Evolutionary conservation across 805 yeast species (phyloP), one percentile per base, ranked within the genome.

Genomic region (Saccharomycodes ludwigii): DNA sequence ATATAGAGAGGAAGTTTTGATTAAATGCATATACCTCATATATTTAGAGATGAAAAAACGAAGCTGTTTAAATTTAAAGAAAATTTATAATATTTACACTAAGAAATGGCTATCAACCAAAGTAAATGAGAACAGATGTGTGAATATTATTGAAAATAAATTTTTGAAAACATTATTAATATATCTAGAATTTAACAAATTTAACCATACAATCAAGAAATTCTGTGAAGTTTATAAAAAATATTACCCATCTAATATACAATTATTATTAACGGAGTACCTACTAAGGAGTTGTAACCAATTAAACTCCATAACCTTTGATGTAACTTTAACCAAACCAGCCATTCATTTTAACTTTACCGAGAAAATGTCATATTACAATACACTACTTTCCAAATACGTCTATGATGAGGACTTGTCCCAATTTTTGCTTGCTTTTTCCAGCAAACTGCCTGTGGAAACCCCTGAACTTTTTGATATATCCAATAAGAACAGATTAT

Each of bases 1-100:
- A 7, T 40, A 42, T 14, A 35, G 32, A 5, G 48, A 51, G 15
- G 59, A 54, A 26, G 32, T 46, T 1, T 42, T 61, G 26, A 45
- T 62, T 2, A 58, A 49, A 36, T 34, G 56, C 3, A 46, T 47
- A 11, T 61, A 54, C 38, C 52, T 48, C 18, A 38, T 62, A 6
- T 45, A 54, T 11, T 29, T 49, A 9, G 66, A 61, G 36, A 46
- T 52, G 41, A 51, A 44, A 18, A 39, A 52, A 9, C 52, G 50
- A 26, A 45, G 56, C 4, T 47, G 50, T 9, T 16, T 32, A 3
- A 59, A 60, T 30, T 37, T 62, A 9, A 38, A 37, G 1, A 49
- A 51, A 28, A 51, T 62, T 13, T 31, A 56, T 1, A 40, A 45
- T 8, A 37, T 44, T n/a, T 60, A 56, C 32, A 35, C 47, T 7